Evolutionary conservation across 179 eudicot genomes (phyloP).

Genomic region (Beta corolliflora): DNA sequence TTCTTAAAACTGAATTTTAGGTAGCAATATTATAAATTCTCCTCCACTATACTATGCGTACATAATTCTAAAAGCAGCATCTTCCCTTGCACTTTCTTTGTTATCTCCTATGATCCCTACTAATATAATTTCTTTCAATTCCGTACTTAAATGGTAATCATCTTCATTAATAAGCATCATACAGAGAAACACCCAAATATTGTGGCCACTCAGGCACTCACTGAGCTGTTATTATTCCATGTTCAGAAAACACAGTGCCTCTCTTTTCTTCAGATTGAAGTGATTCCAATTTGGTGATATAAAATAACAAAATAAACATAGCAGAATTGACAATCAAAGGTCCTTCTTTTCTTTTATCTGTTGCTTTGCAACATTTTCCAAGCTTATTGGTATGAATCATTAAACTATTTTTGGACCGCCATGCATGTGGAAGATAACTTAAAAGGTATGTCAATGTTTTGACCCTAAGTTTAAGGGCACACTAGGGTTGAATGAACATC

Average conservation of each 20-base stretch:
- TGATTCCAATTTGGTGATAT: slow-evolving; percentile 9
- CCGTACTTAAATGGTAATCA: not conserved
- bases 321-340: slow-evolving; percentile 24
- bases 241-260: not conserved
- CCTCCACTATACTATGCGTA: not conserved
- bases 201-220: too few species aligned
- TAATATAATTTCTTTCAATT: not conserved
- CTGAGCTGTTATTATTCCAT: not conserved
- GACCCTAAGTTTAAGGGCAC: slow-evolving; percentile 34
- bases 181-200: too few species aligned
- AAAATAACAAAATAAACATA: not conserved
- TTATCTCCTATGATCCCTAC: not conserved
- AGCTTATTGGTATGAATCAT: not conserved
- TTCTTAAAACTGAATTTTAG: too few species aligned
- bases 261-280: slow-evolving; percentile 17
- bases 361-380: not conserved
- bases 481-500: not conserved
- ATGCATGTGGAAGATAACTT: slow-evolving; percentile 33
- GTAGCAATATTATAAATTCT: not conserved
- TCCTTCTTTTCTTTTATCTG: not conserved
- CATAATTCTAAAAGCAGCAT: not conserved
- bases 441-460: slow-evolving; percentile 9
- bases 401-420: not conserved
- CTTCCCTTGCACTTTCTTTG: not conserved
- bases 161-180: slow-evolving; percentile 13